A percentile compares a stretch with the other conserved stretches of the same genome.
These are phyloP conservation scores for Alternaria ventricosa DNA, from an alignment of 2,329 filamentous ascomycete genomes.

Conservation along the genomic window DNA sequence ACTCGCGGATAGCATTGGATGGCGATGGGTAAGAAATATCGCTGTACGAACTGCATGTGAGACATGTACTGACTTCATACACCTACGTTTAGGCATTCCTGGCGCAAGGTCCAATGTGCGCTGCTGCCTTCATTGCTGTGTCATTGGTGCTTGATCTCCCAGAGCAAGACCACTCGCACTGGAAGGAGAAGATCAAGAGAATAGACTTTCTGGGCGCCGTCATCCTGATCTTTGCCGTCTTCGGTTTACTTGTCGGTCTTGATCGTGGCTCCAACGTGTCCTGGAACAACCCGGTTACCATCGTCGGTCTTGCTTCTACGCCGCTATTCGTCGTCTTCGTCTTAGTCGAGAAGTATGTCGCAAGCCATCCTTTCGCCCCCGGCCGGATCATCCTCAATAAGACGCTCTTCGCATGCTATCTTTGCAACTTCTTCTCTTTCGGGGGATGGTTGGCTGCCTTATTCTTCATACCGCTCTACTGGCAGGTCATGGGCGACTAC, in stretches of 20 bases:
- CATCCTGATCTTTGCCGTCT: slow-evolving; percentile 69
- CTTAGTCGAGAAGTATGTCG: slow-evolving; percentile 71
- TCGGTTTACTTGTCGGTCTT: slow-evolving; percentile 70
- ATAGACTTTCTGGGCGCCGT: slow-evolving; percentile 77
- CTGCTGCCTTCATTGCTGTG: slow-evolving; percentile 70
- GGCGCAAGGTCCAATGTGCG: slow-evolving; percentile 71
- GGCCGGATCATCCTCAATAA: slow-evolving; percentile 74
- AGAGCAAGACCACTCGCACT: slow-evolving; percentile 63
- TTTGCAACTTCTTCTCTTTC: slow-evolving; percentile 75
- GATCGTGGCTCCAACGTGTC: slow-evolving; percentile 76
- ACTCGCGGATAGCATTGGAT: slow-evolving; percentile 75
- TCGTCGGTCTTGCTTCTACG: slow-evolving; percentile 63
- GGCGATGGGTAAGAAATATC: no score
- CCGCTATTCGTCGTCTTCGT: slow-evolving; percentile 71
- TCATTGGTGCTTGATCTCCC: slow-evolving; percentile 69
- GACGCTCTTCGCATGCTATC: slow-evolving; percentile 70
- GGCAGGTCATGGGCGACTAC: slow-evolving; percentile 72
- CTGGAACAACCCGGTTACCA: slow-evolving; percentile 67
- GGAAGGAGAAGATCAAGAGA: slow-evolving; percentile 68
- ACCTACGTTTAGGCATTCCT: slow-evolving; percentile 64
- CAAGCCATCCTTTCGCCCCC: slow-evolving; percentile 75
- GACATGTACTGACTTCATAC: no score
- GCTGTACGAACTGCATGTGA: no score
- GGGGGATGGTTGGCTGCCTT: slow-evolving; percentile 65
- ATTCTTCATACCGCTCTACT: slow-evolving; percentile 80